Evolutionary conservation across 352 stramenopile species (phyloP).

Genomic region (Lagenidium giganteum): DNA sequence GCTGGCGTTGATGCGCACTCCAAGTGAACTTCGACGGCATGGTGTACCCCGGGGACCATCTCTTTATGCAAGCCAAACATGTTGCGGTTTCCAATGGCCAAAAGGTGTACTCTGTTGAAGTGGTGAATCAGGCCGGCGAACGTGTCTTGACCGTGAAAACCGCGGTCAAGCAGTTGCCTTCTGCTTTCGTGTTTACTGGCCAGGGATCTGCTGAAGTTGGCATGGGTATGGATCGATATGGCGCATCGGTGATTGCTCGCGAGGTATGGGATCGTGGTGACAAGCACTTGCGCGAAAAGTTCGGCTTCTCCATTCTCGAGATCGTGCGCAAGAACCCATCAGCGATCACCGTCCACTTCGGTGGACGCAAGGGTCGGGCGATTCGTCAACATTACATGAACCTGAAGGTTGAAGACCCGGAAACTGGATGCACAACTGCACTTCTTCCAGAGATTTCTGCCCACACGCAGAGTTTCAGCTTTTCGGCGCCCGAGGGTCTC

Average conservation of each 20-base stretch:
- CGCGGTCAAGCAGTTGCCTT: conserved; percentile 57
- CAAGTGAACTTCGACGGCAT: conserved; percentile 83
- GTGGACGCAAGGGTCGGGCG: conserved; percentile 61
- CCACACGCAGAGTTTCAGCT: conserved; percentile 82
- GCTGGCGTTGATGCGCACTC: conserved; percentile 56
- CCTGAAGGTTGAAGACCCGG: conserved; percentile 59
- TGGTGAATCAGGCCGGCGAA: conserved; percentile 69
- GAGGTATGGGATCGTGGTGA: conserved; percentile 83
- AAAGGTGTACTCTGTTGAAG: conserved; percentile 69
- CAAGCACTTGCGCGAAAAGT: conserved; percentile 56
- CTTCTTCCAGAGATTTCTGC: conserved; percentile 77
- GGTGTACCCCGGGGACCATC: conserved; percentile 79
- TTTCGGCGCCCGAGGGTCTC: conserved; percentile 66
- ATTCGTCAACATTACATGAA: conserved; percentile 87
- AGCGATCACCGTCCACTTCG: conserved; percentile 84
- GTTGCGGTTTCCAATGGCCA: conserved; percentile 51
- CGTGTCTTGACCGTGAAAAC: conserved; percentile 68
- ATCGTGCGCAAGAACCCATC: conserved; percentile 86
- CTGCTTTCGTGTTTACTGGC: conserved; percentile 85
- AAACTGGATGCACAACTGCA: conserved; percentile 39
- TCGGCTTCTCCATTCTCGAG: conserved; percentile 86
- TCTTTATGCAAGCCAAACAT: conserved; percentile 77
- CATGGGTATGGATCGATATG: conserved; percentile 89
- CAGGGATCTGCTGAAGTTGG: conserved; percentile 77
- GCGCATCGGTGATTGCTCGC: conserved; percentile 55